Conservation (phyloP, 768 basidiomycete species). For the Lactarius trivialis region DNA sequence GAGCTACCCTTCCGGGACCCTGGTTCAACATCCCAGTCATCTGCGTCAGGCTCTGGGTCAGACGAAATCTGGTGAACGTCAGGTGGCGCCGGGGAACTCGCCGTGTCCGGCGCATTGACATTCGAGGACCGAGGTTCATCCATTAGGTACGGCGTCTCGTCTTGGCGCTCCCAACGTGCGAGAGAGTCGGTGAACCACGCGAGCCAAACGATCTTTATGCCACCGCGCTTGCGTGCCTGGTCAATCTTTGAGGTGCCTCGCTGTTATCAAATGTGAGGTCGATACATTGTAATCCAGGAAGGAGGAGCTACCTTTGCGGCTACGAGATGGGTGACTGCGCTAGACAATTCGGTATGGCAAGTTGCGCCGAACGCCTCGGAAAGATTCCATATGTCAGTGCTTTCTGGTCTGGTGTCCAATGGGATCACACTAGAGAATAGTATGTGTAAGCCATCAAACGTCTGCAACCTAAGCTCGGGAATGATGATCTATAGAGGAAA, state of each 20-base stretch:
- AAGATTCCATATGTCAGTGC: conserved; percentile 77
- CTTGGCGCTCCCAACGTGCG: conserved; percentile 79
- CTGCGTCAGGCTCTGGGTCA: conserved; percentile 57
- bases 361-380: conserved; percentile 86
- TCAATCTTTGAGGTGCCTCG: conserved; percentile 90
- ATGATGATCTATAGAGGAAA: conserved; percentile 63
- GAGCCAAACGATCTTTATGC: conserved; percentile 79
- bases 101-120: conserved; percentile 35
- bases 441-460: conserved; percentile 73
- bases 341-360: conserved; percentile 62
- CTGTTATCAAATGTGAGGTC: conserved; percentile 33
- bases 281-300: conserved; percentile 19
- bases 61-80: conserved; percentile 52
- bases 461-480: conserved; percentile 65
- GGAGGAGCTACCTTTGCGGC: conserved; percentile 64
- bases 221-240: conserved; percentile 65
- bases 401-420: conserved; percentile 72
- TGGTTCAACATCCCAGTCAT: conserved; percentile 57
- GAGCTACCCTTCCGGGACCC: conserved; percentile 24
- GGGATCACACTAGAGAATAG: conserved; percentile 95
- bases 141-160: conserved; percentile 71
- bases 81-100: conserved; percentile 37
- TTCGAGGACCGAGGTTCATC: conserved; percentile 40
- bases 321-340: conserved; percentile 80
- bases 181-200: conserved; percentile 88